These are phyloP conservation scores for Escallonia rubra DNA, from an alignment of 129 eudicot genomes.

Conservation along the genomic window DNA sequence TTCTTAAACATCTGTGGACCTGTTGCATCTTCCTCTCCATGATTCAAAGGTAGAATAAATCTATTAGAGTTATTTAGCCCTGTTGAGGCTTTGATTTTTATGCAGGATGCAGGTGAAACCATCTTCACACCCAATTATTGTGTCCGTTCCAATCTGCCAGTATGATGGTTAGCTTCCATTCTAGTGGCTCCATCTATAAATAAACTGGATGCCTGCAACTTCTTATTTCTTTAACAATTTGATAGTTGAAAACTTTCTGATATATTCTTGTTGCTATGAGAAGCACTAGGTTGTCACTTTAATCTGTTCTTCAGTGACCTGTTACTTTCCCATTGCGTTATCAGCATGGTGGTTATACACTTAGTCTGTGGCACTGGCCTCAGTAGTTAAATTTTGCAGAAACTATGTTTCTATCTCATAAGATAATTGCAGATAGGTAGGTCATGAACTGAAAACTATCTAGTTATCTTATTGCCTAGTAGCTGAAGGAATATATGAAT, in stretches of 20 bases:
- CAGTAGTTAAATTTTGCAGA: too few species aligned
- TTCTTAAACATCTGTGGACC: not conserved
- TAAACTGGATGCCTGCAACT: slow-evolving; percentile 1
- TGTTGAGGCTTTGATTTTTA: not conserved
- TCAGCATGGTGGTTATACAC: too few species aligned
- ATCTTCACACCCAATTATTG: slow-evolving; percentile 70
- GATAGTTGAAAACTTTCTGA: not conserved
- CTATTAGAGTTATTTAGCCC: not conserved
- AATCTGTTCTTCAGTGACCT: not conserved
- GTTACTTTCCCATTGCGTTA: too few species aligned
- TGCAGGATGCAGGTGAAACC: slow-evolving; percentile 98
- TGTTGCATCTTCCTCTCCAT: not conserved
- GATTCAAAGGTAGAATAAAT: too few species aligned
- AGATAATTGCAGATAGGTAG: too few species aligned
- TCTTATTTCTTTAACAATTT: not conserved
- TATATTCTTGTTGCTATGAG: not conserved
- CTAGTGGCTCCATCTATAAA: not conserved
- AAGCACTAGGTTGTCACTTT: not conserved
- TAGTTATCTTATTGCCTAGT: too few species aligned
- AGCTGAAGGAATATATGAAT: too few species aligned
- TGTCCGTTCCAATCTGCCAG: slow-evolving; percentile 82
- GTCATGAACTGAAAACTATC: too few species aligned
- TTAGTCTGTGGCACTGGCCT: too few species aligned
- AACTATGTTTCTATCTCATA: too few species aligned
- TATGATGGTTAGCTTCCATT: slow-evolving; percentile 61